Base-by-base conservation (phyloP, 352 stramenopile species). In the Phytophthora megakarya region DNA sequence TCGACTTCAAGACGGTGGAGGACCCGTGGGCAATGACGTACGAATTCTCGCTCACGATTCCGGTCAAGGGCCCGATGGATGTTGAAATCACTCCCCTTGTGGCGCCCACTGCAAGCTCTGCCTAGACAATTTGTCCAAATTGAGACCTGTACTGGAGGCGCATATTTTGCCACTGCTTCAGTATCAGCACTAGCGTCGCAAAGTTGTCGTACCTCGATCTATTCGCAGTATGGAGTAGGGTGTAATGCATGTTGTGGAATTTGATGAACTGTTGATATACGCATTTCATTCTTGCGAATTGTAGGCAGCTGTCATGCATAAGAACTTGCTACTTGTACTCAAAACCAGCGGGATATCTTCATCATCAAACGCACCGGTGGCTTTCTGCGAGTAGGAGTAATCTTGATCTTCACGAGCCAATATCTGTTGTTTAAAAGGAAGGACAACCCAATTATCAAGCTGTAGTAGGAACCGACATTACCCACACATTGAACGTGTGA, bases 1-100 rank as follows among this genome's bases (percentile, higher is more conserved):
- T 81, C 44, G 64, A 75, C 48, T 37, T 86, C 16, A 59, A 60
- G 38, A 81, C 61, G 1, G 59, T 82, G 2, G 47, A 81, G 38
- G 58, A 79, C 21, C 70, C 70, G 16, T 62, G 62, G 55, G 55
- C 50, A 16, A 62, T 80, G 48, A 80, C 70, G 43, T 86, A 84
- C 61, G 67, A 67, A 19, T 56, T 80, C 48, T 65, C 72, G 23
- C 39, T 84, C 32, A 75, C 67, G 32, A 70, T 50, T 26, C 44
- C 44, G 44, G 44, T 50, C 18, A 50, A 38, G n/a, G 44, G 44
- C 3, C 44, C 44, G 16, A 50, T 52, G 26, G 45, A 52, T 10
- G 26, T 52, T 16, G 6, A 19, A 9, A 30, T 52, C 10, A 52
- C 26, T 52, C 18, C 26, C 18, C n/a, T 39, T 19, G 26, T 21